Percentiles rank a stretch among this genome's conserved stretches.
These are phyloP conservation scores for Aureoboletus auriporus DNA, from an alignment of 768 basidiomycete genomes.

Conservation along the genomic window DNA sequence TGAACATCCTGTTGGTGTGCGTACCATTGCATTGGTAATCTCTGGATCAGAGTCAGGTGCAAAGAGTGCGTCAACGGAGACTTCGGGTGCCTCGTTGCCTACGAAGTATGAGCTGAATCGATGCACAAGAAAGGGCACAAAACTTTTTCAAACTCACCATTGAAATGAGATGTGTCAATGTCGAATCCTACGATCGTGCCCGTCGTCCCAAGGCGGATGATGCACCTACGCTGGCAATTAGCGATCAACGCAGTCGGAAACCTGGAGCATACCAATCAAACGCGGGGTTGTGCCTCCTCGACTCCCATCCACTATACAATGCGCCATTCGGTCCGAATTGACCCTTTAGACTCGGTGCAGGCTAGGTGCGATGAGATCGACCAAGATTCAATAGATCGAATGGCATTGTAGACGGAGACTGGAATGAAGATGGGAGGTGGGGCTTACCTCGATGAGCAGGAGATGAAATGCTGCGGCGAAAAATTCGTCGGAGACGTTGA, in stretches of 20 bases:
- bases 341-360: slow-evolving; percentile 86
- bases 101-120: background rate
- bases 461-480: slow-evolving; percentile 86
- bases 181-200: slow-evolving; percentile 80
- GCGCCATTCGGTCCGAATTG: slow-evolving; percentile 97
- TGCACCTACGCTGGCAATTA: slow-evolving; percentile 54
- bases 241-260: background rate
- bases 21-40: slow-evolving; percentile 51
- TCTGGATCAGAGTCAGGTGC: slow-evolving; percentile 37
- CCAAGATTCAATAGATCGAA: background rate
- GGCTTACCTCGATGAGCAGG: slow-evolving; percentile 70
- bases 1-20: slow-evolving; percentile 12
- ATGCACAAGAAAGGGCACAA: slow-evolving; percentile 1
- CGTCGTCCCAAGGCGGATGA: slow-evolving; percentile 80
- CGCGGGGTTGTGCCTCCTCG: slow-evolving; percentile 78
- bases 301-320: slow-evolving; percentile 93
- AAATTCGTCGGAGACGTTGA: slow-evolving; percentile 90
- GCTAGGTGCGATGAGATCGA: slow-evolving; percentile 40
- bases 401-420: background rate
- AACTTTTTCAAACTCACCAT: slow-evolving; percentile 63
- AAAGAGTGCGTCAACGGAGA: slow-evolving; percentile 64
- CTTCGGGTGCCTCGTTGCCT: slow-evolving; percentile 87
- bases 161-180: slow-evolving; percentile 94
- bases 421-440: background rate
- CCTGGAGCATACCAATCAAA: slow-evolving; percentile 72